These are phyloP conservation scores for Pythium periplocum DNA, from an alignment of 352 stramenopile species.

Conservation along the genomic window DNA sequence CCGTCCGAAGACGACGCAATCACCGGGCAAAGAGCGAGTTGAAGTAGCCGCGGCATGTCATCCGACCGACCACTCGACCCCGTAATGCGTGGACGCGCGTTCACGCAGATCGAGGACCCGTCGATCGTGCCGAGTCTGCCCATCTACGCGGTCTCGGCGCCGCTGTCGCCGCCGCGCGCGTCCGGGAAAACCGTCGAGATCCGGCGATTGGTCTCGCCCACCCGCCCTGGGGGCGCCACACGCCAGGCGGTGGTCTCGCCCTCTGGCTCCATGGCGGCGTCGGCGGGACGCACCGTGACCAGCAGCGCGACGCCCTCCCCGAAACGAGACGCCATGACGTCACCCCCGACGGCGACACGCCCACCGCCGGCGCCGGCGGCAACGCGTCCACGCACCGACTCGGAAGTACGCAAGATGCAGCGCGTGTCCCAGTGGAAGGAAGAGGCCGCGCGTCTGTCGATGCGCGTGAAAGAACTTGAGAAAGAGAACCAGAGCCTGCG, in stretches of 20 bases:
- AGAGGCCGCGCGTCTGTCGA: constrained; percentile 42
- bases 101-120: constrained; percentile 58
- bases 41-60: too few relatives aligned
- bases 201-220: constrained; percentile 43
- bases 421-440: constrained; percentile 41
- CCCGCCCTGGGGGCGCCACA: constrained; percentile 12
- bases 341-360: neutral
- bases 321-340: neutral
- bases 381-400: constrained; percentile 1
- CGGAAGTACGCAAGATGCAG: neutral
- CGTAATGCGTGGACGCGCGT: constrained; percentile 29
- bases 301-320: constrained; percentile 11
- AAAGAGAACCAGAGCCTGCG: constrained; percentile 57
- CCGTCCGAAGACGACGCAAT: too few relatives aligned
- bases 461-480: constrained; percentile 63
- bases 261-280: neutral
- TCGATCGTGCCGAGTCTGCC: neutral
- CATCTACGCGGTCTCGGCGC: constrained; percentile 2
- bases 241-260: too few relatives aligned
- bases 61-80: too few relatives aligned
- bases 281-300: constrained; percentile 7
- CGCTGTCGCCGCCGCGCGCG: constrained; percentile 9
- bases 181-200: constrained; percentile 56
- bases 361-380: neutral
- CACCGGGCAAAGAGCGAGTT: too few relatives aligned